These are phyloP conservation scores for Penicillium palitans DNA, from an alignment of 2,329 filamentous ascomycete genomes.

Conservation along the genomic window DNA sequence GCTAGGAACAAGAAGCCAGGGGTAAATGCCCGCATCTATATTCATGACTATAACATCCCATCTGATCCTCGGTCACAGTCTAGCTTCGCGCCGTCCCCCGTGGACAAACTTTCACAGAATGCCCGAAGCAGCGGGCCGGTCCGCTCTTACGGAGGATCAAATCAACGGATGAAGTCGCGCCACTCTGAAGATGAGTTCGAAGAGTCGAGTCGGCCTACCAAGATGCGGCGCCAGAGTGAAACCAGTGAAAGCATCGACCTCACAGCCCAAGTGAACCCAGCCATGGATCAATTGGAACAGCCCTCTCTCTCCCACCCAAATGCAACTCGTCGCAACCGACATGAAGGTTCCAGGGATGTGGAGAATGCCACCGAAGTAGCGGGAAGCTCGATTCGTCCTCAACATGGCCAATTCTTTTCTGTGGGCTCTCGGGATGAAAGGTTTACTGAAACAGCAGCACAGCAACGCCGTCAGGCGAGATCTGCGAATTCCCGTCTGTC, in stretches of 20 bases:
- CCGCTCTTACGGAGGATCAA: slow-evolving; percentile 27
- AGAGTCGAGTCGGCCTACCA: slow-evolving; percentile 25
- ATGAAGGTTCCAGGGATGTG: slow-evolving; percentile 24
- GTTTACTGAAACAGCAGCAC: slow-evolving; percentile 28
- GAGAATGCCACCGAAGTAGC: slow-evolving; percentile 19
- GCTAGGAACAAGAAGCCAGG: slow-evolving; percentile 23
- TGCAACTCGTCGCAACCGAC: not conserved
- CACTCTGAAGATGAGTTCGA: slow-evolving; percentile 19
- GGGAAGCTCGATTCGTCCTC: slow-evolving; percentile 4
- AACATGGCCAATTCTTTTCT: not conserved
- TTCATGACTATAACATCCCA: not conserved
- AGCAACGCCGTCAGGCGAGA: slow-evolving; percentile 23
- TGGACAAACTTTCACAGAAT: slow-evolving; percentile 28
- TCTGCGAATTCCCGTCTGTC: not conserved
- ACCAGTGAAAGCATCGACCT: slow-evolving; percentile 3
- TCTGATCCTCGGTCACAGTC: slow-evolving; percentile 13
- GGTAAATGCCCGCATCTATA: slow-evolving; percentile 14
- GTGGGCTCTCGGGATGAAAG: slow-evolving; percentile 22
- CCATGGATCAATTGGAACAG: not conserved
- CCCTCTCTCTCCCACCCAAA: not conserved
- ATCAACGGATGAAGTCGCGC: slow-evolving; percentile 1
- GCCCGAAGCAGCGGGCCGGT: slow-evolving; percentile 37
- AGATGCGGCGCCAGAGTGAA: slow-evolving; percentile 32
- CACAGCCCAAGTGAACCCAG: not conserved
- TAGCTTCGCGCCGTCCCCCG: slow-evolving; percentile 25